Conservation (phyloP, 2,329 filamentous ascomycete species). For the Diaporthe amygdali region DNA sequence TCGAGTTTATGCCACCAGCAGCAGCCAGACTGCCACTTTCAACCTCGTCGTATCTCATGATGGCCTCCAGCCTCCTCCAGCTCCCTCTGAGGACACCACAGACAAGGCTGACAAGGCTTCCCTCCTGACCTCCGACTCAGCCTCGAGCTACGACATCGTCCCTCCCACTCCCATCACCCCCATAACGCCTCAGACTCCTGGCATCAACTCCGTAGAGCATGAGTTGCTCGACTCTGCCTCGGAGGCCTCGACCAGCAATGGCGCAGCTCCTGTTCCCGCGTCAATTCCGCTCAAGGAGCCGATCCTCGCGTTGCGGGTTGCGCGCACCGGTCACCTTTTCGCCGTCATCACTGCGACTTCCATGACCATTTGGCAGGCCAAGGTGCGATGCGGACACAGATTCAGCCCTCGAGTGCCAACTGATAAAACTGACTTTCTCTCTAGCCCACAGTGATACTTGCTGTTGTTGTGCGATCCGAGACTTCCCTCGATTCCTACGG, state of each 20-base stretch:
- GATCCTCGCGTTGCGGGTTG: constrained; percentile 76
- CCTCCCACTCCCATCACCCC: constrained; percentile 52
- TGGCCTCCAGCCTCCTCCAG: constrained; percentile 48
- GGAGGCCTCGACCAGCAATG: constrained; percentile 34
- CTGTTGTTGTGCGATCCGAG: constrained; percentile 81
- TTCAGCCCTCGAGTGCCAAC: constrained; percentile 28
- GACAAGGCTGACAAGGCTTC: constrained; percentile 29
- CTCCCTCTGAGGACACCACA: constrained; percentile 40
- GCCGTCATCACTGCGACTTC: constrained; percentile 84
- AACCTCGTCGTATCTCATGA: constrained; percentile 63
- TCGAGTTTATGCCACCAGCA: constrained; percentile 80
- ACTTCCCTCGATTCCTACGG: constrained; percentile 85
- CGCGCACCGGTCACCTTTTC: constrained; percentile 82
- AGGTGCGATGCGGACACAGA: constrained; percentile 58
- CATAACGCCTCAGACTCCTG: constrained; percentile 61
- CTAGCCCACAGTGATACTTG: constrained; percentile 87
- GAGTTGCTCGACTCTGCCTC: constrained; percentile 44
- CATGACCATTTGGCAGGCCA: constrained; percentile 96
- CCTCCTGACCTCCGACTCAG: constrained; percentile 28
- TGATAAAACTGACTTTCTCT: neutral
- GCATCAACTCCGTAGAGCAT: constrained; percentile 64
- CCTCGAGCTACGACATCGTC: constrained; percentile 38
- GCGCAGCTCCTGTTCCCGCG: constrained; percentile 30
- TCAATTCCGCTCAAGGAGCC: constrained; percentile 61
- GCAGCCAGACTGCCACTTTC: constrained; percentile 59